Base-by-base conservation (phyloP, 1,284 basidiomycete genomes). In the Trichosporon ovoides region DNA sequence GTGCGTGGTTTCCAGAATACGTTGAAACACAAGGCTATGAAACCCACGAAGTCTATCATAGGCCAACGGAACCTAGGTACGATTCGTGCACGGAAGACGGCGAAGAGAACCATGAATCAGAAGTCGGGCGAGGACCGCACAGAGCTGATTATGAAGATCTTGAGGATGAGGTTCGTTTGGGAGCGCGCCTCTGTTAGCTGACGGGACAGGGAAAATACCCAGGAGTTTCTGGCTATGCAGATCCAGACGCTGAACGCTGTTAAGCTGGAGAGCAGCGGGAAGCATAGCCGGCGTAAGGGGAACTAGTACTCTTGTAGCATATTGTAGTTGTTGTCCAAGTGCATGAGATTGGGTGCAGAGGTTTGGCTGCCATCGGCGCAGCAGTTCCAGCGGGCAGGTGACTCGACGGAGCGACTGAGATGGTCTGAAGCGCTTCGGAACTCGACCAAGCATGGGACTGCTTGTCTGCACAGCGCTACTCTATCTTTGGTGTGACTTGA, bases 1-100 rank as follows among this genome's bases (percentile, higher is more conserved):
- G 91, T 97, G 33, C 85, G 90, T 4, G 83, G 95, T 87, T 76
- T 77, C 53, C 77, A 77, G 89, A 75, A 86, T 84, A 76, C 88
- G 35, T 78, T 96, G 12, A 83, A 85, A 22, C 84, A 86, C n/a
- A 68, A 70, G 38, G 81, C 89, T 60, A 87, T 87, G 80, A 90
- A 88, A 75, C 86, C 92, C 5, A 87, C 87, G 5, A 98, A 97
- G 82, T 89, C 90, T 59, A 89, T 97, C 33, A 88, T 91, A 66
- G 81, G 85, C 5, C 90, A 83, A 64, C 74, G 83, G 18, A 98
- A 96, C 74, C 82, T 98, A 16, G 95, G 95, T 9, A 99, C 96
- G 4, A 98, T 99, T 77, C 87, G 87, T 75, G 87, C 95, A 70
- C 84, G 91, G 62, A 98, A 98, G 82, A 86, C 85, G 72, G 91